A percentile compares a stretch with the other conserved stretches of the same genome.
Evolutionary conservation across 2,329 filamentous ascomycete species (phyloP).

Genomic region (Chrysosphaeria jannelii): DNA sequence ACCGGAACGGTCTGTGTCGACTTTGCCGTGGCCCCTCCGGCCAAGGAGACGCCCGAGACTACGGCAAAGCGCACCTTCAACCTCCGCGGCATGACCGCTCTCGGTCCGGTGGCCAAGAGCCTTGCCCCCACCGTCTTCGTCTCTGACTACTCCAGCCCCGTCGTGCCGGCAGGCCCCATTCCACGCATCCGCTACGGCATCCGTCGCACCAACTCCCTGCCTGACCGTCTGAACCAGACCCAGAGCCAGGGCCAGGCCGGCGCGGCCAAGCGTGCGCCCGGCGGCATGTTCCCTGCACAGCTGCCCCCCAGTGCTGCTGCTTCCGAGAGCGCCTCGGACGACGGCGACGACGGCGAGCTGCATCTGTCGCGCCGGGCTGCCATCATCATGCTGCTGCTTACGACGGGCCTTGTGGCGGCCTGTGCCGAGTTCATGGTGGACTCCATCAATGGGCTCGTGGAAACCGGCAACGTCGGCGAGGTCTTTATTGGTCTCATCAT

Average conservation of each 20-base stretch:
- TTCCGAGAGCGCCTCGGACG: slow-evolving; percentile 3
- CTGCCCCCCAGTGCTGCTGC: slow-evolving; percentile 12
- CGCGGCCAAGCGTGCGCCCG: slow-evolving; percentile 15
- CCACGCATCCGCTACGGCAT: slow-evolving; percentile 31
- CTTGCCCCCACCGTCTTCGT: slow-evolving; percentile 43
- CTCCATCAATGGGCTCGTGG: slow-evolving; percentile 32
- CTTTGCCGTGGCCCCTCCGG: slow-evolving; percentile 10
- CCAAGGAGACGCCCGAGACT: neutral
- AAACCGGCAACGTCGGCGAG: slow-evolving; percentile 24
- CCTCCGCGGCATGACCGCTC: slow-evolving; percentile 28
- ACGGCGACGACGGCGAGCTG: slow-evolving; percentile 7
- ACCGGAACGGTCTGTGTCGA: slow-evolving; percentile 10
- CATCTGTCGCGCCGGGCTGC: slow-evolving; percentile 24
- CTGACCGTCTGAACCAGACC: slow-evolving; percentile 27
- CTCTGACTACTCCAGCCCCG: slow-evolving; percentile 6
- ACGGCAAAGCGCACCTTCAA: slow-evolving; percentile 17
- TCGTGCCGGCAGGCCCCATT: slow-evolving; percentile 14
- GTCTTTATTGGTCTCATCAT: slow-evolving; percentile 44
- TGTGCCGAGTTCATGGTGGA: slow-evolving; percentile 43
- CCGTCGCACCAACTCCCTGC: slow-evolving; percentile 43
- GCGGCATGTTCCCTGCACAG: slow-evolving; percentile 18
- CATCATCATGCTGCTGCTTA: slow-evolving; percentile 28
- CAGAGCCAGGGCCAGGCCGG: slow-evolving; percentile 12
- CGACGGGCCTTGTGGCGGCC: slow-evolving; percentile 32
- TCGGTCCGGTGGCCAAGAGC: slow-evolving; percentile 31